phyloP scores from a whole-genome alignment of 2,329 filamentous ascomycete genomes.

The Camillea tinctor region DNA sequence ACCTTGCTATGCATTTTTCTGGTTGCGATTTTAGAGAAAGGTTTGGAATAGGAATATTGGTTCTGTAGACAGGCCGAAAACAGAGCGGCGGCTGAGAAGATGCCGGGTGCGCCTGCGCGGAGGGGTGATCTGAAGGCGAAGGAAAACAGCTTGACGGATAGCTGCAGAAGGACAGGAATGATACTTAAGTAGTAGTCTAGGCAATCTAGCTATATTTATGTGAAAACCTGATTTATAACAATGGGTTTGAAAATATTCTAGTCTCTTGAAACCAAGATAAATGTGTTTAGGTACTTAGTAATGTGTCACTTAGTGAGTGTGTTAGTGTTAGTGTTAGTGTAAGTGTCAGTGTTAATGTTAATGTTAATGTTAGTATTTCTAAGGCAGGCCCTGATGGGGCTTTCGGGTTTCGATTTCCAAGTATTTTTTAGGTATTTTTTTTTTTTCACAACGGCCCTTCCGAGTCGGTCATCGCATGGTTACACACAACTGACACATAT shows the following conservation, averaged over 20 bases:
- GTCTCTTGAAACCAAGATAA: no score
- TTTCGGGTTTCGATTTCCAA: background rate
- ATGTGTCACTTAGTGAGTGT: no score
- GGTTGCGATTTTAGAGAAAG: conserved; percentile 39
- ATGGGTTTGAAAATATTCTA: no score
- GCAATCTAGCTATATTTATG: background rate
- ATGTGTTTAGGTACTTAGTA: no score
- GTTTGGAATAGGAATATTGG: conserved; percentile 33
- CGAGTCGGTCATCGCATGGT: no score
- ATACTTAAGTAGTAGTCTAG: no score
- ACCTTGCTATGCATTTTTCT: conserved; percentile 89
- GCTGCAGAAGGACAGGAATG: background rate
- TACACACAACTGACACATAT: no score
- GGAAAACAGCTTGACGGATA: conserved; percentile 87
- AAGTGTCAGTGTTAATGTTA: no score
- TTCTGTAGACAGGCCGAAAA: conserved; percentile 62
- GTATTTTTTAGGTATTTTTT: no score
- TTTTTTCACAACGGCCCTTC: no score
- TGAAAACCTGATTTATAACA: no score
- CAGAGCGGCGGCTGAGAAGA: conserved; percentile 72
- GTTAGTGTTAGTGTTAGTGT: no score
- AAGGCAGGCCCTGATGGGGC: background rate
- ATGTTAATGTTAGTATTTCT: background rate
- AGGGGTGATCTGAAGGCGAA: conserved; percentile 74
- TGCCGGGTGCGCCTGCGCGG: conserved; percentile 69